Evolutionary conservation across 2,329 filamentous ascomycete genomes (phyloP).

Genomic region (Stylonectria norvegica): DNA sequence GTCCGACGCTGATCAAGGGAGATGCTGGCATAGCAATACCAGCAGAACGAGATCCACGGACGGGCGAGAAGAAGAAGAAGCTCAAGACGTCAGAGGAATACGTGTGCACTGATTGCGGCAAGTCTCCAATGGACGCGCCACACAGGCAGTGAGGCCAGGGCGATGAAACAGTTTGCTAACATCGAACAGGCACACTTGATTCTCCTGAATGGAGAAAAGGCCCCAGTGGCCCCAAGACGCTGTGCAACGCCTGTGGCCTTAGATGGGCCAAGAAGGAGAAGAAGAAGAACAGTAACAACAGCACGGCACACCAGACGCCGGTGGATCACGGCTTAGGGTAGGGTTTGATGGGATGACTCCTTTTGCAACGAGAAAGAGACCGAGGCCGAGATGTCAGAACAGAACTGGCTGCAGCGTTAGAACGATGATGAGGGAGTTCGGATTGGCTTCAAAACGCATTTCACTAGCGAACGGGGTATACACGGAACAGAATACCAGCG

Average conservation of each 20-base stretch:
- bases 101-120: constrained; percentile 90
- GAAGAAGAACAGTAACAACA: constrained; percentile 45
- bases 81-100: constrained; percentile 83
- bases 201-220: constrained; percentile 97
- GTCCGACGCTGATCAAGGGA: constrained; percentile 76
- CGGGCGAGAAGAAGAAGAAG: constrained; percentile 82
- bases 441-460: constrained; percentile 14
- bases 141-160: no score
- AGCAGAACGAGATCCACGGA: constrained; percentile 69
- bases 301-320: constrained; percentile 14
- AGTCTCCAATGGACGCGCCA: no score
- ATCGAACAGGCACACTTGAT: constrained; percentile 65
- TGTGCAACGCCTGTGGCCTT: constrained; percentile 90
- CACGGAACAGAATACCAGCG: constrained; percentile 25
- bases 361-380: no score
- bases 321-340: constrained; percentile 24
- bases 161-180: constrained; percentile 11
- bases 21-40: constrained; percentile 85
- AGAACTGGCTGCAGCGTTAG: no score
- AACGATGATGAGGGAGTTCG: constrained; percentile 16
- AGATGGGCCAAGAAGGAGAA: constrained; percentile 80
- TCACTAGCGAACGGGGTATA: constrained; percentile 21
- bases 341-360: background rate
- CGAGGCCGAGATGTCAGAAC: no score
- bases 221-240: constrained; percentile 84